These are phyloP conservation scores for Fistulifera pelliculosa DNA, from an alignment of 108 stramenopile species.

Conservation along the genomic window DNA sequence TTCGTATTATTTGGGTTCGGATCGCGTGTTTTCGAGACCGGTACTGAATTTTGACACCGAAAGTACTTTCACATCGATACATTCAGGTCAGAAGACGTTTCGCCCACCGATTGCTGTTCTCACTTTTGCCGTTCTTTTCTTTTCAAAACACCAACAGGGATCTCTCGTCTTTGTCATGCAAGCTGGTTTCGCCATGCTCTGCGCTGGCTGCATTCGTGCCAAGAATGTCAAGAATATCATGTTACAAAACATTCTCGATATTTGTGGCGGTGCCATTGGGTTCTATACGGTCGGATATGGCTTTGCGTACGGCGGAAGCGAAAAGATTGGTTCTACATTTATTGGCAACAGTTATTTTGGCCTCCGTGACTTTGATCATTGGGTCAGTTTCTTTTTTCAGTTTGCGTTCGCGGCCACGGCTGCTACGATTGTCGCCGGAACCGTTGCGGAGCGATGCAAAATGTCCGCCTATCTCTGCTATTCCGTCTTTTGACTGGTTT, in stretches of 20 bases:
- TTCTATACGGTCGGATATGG: constrained; percentile 78
- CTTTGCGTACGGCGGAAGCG: constrained; percentile 68
- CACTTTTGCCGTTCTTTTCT: no score
- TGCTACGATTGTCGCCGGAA: constrained; percentile 68
- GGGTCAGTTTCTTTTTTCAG: constrained; percentile 76
- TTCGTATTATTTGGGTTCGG: no score
- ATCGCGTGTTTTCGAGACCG: no score
- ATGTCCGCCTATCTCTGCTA: constrained; percentile 77
- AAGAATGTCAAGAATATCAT: constrained; percentile 86
- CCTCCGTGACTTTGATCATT: constrained; percentile 30
- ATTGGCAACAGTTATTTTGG: constrained; percentile 54
- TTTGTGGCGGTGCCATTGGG: constrained; percentile 58
- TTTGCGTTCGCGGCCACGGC: constrained; percentile 68
- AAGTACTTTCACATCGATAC: no score
- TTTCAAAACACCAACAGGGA: constrained; percentile 24
- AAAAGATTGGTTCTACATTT: constrained; percentile 31
- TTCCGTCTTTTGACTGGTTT: constrained; percentile 66
- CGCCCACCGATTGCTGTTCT: no score
- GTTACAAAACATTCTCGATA: constrained; percentile 78
- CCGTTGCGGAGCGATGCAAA: constrained; percentile 63
- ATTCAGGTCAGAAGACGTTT: no score
- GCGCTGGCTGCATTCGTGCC: constrained; percentile 65
- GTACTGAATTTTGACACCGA: no score
- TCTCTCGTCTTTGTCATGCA: constrained; percentile 64
- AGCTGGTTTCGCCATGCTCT: constrained; percentile 78